Conservation (phyloP, 2,329 filamentous ascomycete genomes). For the Botrytis elliptica region DNA sequence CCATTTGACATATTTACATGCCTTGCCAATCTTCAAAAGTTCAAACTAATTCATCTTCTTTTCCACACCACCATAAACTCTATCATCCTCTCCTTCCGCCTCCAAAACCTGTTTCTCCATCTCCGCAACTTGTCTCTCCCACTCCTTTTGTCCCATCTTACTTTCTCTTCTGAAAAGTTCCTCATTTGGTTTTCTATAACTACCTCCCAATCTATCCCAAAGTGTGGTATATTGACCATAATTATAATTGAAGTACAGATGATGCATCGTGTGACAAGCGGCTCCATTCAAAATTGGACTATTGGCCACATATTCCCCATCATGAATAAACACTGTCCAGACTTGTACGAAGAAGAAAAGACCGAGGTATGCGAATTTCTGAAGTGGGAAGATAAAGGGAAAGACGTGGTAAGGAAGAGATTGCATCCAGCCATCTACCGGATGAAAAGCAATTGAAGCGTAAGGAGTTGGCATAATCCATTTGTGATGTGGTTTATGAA, state of each 20-base stretch:
- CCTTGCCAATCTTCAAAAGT: background rate
- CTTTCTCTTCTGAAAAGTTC: conserved; percentile 81
- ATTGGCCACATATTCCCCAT: conserved; percentile 91
- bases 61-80: conserved; percentile 32
- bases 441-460: conserved; percentile 92
- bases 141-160: conserved; percentile 80
- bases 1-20: too few species aligned
- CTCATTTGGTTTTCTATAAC: conserved; percentile 81
- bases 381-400: conserved; percentile 87
- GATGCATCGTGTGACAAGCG: conserved; percentile 91
- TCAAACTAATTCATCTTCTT: conserved; percentile 26
- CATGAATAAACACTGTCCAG: conserved; percentile 95
- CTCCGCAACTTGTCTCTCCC: conserved; percentile 75
- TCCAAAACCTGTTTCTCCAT: conserved; percentile 59
- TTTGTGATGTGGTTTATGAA: conserved; percentile 98
- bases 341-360: conserved; percentile 93
- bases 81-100: conserved; percentile 48
- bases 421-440: conserved; percentile 85
- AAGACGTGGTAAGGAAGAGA: conserved; percentile 90
- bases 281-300: conserved; percentile 91
- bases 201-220: conserved; percentile 85
- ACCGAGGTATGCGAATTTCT: conserved; percentile 82
- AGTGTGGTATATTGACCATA: conserved; percentile 93
- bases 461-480: conserved; percentile 98
- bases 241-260: conserved; percentile 85